Conservation (phyloP, 805 yeast genomes). For the Starmerella etchellsii region DNA sequence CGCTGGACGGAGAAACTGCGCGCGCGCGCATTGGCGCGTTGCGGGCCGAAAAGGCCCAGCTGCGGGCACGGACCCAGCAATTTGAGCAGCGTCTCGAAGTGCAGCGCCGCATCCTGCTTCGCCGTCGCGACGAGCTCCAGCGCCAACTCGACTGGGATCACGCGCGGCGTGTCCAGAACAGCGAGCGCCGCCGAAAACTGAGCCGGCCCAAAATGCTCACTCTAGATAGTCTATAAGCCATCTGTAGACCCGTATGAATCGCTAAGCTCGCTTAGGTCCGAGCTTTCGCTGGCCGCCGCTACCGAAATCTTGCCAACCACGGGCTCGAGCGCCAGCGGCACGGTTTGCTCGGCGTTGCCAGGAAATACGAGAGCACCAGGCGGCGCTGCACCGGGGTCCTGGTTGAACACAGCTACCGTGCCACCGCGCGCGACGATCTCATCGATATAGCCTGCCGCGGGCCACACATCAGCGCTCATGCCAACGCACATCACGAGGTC, state of each 20-base stretch:
- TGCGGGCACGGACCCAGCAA: not conserved
- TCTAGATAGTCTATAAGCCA: constrained; percentile 3
- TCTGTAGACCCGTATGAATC: no score
- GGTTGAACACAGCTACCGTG: constrained; percentile 69
- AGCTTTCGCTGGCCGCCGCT: not conserved
- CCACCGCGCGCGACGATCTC: constrained; percentile 63
- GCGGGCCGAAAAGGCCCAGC: not conserved
- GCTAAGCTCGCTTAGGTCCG: constrained; percentile 7
- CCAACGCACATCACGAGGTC: constrained; percentile 76
- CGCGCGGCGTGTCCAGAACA: constrained; percentile 2
- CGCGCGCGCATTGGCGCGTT: constrained; percentile 8
- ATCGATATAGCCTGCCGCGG: constrained; percentile 84
- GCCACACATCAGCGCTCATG: constrained; percentile 77
- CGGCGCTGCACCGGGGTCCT: constrained; percentile 27
- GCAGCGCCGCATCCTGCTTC: constrained; percentile 16
- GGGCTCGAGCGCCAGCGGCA: constrained; percentile 54
- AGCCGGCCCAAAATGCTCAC: constrained; percentile 7
- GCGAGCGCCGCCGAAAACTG: not conserved
- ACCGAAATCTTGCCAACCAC: constrained; percentile 11
- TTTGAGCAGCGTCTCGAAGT: constrained; percentile 10
- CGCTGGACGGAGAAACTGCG: constrained; percentile 11
- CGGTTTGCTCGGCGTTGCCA: constrained; percentile 66
- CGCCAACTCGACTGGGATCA: constrained; percentile 9
- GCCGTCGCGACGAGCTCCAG: constrained; percentile 12
- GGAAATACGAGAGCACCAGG: constrained; percentile 50